Base-by-base conservation (phyloP, 2,329 filamentous ascomycete species). In the Aspergillus proliferans region DNA sequence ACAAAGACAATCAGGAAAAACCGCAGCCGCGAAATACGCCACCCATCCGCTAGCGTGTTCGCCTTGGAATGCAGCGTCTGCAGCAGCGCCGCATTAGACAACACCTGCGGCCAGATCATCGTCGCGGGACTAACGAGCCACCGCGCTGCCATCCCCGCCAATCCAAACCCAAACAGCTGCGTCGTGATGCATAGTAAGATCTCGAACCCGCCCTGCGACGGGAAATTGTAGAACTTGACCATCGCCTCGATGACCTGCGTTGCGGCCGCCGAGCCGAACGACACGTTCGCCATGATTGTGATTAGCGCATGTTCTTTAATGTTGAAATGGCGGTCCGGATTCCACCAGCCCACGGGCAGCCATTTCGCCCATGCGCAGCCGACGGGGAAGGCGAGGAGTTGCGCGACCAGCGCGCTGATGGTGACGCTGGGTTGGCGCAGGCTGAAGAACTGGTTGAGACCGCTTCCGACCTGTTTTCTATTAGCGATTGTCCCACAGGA, bases 41-140 rank as follows among this genome's bases (percentile, higher is more conserved):
- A 72, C 4, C 76, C 76, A 54, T 76, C 66, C 1, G 67, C 67
- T 5, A 68, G 39, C 6, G 47, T 38, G 38, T 69, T 69, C 3
- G 54, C 55, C 21, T 54, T 62, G 14, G 66, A 67, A 51, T 70
- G 67, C 15, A 70, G 53, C 1, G 67, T 66, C 5, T 60, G 58
- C 26, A 81, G 72, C 6, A 81, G 66, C 0, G 73, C 71, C 0
- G 72, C 74, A 52, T 73, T 78, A 2, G 71, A 74, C 47, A 83
- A 69, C 24, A 78, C 76, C 19, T 76, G 73, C 1, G 82, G 82
- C 81, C 82, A 85, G 46, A 85, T 79, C 81, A 84, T 84, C 46
- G 80, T 76, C 2, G 82, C 80, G 1, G 80, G 82, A 66, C 70
- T 64, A 30, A 70, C 66, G n/a, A 85, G 73, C 66, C 82, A 85